Conservation (phyloP, 2,329 filamentous ascomycete genomes). For the Cephalotrichum gorgonifer region DNA sequence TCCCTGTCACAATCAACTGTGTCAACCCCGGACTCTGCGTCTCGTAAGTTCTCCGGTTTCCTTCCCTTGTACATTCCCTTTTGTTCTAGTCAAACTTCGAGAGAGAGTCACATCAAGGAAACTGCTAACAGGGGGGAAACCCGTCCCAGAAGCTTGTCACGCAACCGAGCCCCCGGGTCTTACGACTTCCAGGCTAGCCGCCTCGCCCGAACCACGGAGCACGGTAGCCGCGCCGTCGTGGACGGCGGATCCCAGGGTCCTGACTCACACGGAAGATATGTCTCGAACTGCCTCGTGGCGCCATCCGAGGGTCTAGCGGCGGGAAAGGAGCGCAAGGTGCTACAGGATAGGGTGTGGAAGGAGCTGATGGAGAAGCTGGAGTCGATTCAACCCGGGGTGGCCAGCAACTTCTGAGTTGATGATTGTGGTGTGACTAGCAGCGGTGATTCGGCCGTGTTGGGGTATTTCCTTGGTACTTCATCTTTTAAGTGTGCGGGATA, state of each 20-base stretch:
- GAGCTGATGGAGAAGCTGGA: slow-evolving; percentile 33
- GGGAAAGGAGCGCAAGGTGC: slow-evolving; percentile 23
- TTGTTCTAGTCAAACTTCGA: no score
- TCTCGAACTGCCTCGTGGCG: slow-evolving; percentile 21
- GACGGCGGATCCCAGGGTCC: slow-evolving; percentile 23
- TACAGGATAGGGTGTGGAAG: slow-evolving; percentile 26
- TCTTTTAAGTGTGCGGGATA: no score
- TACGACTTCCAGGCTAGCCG: slow-evolving; percentile 6
- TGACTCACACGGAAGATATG: slow-evolving; percentile 29
- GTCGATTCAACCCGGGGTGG: slow-evolving; percentile 27
- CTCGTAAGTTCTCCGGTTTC: slow-evolving; percentile 12
- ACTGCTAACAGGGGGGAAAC: slow-evolving; percentile 4
- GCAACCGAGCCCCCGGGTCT: slow-evolving; percentile 10
- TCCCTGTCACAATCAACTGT: slow-evolving; percentile 25
- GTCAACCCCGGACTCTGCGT: slow-evolving; percentile 29
- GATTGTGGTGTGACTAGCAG: no score
- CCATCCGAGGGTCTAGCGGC: slow-evolving; percentile 13
- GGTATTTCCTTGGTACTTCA: no score
- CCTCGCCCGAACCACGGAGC: slow-evolving; percentile 24
- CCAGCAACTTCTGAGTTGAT: no score
- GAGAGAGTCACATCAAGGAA: neutral
- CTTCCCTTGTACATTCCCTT: no score
- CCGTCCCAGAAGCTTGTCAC: slow-evolving; percentile 22
- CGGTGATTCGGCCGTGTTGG: no score
- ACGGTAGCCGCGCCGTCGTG: slow-evolving; percentile 27